Base-by-base conservation (phyloP, 148 eudicot species). In the Vaccinium corymbosum region DNA sequence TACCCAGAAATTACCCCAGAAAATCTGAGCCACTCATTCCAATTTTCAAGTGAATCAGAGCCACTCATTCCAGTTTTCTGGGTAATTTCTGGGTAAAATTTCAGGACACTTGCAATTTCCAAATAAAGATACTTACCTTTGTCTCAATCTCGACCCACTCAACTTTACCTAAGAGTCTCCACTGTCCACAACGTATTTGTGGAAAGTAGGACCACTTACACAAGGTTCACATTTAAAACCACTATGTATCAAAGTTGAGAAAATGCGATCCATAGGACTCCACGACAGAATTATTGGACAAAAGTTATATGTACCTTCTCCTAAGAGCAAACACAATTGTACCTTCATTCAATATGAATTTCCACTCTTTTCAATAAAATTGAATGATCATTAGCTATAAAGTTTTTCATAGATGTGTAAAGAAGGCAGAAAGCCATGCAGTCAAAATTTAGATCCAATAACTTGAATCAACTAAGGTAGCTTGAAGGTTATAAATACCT, bases 401-500 rank as follows among this genome's bases (percentile, higher is more conserved):
- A 57, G 11, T 59, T 38, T 59, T 12, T 29, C 14, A 10, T 9
- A 19, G 38, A 35, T 35, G 38, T 2, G 38, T 35, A 35, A 35
- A 35, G 38, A 35, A 35, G 38, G 38, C 38, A 3, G 38, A 35
- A 22, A 3, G 20, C 51, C 50, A 73, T 35, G 38, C 38, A 35
- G 38, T 35, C 38, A 35, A 35, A 35, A 38, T 49, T 13, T 16
- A 66, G 19, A 20, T 64, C 13, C 22, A 55, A 49, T 6, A 46
- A 10, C 16, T 80, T 68, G 77, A 81, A 66, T 59, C 76, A 66
- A 50, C 32, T 19, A 20, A 32, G 9, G 51, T 71, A 51, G 17
- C 76, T 78, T 32, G 12, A n/a, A 70, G 22, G 50, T 12, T 16
- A 22, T 25, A 55, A 82, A 25, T 89, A 94, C 97, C 95, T 90